These are phyloP conservation scores for Sporothrix phasma DNA, from an alignment of 2,329 filamentous ascomycete species.

Conservation along the genomic window DNA sequence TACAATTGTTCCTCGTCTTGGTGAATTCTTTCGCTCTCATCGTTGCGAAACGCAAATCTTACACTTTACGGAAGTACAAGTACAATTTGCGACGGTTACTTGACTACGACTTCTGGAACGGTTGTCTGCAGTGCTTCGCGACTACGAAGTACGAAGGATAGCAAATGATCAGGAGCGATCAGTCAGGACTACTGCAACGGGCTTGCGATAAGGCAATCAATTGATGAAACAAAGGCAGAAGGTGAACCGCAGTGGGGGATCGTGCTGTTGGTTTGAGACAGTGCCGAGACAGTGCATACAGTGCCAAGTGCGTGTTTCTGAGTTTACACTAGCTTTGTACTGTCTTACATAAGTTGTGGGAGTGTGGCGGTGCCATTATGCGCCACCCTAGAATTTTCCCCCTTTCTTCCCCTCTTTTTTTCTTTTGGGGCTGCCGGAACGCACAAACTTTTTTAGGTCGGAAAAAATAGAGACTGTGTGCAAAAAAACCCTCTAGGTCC, in stretches of 20 bases:
- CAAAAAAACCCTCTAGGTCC: conserved; percentile 4
- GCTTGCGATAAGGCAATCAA: neutral
- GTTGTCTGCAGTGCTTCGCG: no score
- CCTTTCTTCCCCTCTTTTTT: conserved; percentile 1
- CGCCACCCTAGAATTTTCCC: conserved; percentile 5
- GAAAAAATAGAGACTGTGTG: conserved; percentile 13
- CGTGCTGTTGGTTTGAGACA: neutral
- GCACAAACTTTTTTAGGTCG: conserved; percentile 15
- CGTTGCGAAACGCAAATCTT: no score
- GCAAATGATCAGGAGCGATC: neutral
- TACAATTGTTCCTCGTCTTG: no score
- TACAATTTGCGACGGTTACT: no score
- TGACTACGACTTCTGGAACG: no score
- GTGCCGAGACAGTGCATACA: neutral
- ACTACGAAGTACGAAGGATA: neutral
- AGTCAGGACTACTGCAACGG: neutral
- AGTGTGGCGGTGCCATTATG: neutral
- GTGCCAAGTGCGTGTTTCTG: neutral
- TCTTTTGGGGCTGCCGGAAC: conserved; percentile 8
- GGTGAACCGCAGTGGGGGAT: neutral
- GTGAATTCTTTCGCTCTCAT: no score
- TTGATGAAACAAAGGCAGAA: neutral
- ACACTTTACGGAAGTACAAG: no score
- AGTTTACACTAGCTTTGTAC: neutral
- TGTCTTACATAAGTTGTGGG: neutral